Evolutionary conservation across 1,139 yeast genomes (phyloP).

Genomic region (Geotrichum carabidarum): DNA sequence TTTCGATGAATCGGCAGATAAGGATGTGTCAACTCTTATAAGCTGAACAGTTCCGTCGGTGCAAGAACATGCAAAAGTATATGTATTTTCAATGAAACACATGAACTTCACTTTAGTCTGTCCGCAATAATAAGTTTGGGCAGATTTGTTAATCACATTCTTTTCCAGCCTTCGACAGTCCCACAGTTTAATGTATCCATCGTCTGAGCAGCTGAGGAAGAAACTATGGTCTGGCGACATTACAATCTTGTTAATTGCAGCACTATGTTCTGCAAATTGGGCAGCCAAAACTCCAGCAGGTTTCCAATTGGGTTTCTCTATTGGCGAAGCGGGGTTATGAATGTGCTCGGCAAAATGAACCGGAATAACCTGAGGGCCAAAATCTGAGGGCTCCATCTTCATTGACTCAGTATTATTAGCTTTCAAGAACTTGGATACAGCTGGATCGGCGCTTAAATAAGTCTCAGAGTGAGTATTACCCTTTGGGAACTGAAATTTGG

Average conservation of each 20-base stretch:
- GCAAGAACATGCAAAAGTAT: slow-evolving; percentile 65
- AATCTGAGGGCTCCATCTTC: slow-evolving; percentile 60
- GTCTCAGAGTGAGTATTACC: background rate
- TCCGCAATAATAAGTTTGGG: slow-evolving; percentile 34
- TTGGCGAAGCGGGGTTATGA: slow-evolving; percentile 18
- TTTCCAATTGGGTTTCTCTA: slow-evolving; percentile 24
- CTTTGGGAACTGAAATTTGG: slow-evolving; percentile 4
- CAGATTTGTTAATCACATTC: slow-evolving; percentile 58
- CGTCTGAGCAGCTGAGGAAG: slow-evolving; percentile 72
- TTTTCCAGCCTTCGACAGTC: slow-evolving; percentile 61
- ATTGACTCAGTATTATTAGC: slow-evolving; percentile 53
- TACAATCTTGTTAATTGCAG: slow-evolving; percentile 51
- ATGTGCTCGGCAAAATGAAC: slow-evolving; percentile 16
- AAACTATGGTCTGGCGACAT: slow-evolving; percentile 57
- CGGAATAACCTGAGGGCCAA: slow-evolving; percentile 45
- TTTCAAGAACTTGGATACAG: slow-evolving; percentile 53
- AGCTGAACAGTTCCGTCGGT: slow-evolving; percentile 58
- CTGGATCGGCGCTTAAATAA: slow-evolving; percentile 54
- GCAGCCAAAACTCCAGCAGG: slow-evolving; percentile 53
- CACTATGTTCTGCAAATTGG: slow-evolving; percentile 52
- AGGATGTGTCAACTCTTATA: slow-evolving; percentile 51
- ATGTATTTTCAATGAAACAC: slow-evolving; percentile 53
- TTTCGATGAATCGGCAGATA: slow-evolving; percentile 33
- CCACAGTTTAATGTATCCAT: slow-evolving; percentile 74
- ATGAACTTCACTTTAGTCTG: slow-evolving; percentile 32